phyloP scores from a whole-genome alignment of 495 filamentous ascomycete genomes.

The Saxispiralis lemnorum region DNA sequence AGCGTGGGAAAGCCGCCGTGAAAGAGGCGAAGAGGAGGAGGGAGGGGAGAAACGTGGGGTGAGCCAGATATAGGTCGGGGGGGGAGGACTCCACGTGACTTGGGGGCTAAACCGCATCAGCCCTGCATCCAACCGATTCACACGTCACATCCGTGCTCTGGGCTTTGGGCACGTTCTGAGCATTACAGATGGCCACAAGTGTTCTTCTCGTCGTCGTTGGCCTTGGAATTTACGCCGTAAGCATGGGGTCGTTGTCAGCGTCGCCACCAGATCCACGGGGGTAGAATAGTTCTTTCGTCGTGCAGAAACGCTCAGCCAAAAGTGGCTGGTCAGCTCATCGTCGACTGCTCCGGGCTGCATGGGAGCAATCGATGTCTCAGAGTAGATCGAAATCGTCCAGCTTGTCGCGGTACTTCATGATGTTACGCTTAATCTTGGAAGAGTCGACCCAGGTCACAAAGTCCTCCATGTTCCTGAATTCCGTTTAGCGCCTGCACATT shows the following conservation, averaged over 20 bases:
- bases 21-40: neutral
- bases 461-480: slow-evolving; percentile 64
- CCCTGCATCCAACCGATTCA: neutral
- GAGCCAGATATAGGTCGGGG: neutral
- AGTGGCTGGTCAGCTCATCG: neutral
- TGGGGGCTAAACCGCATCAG: neutral
- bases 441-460: slow-evolving; percentile 93
- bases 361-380: slow-evolving; percentile 19
- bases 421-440: slow-evolving; percentile 90
- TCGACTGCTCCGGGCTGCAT: neutral
- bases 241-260: no score
- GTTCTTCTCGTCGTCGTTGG: no score
- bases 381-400: slow-evolving; percentile 92
- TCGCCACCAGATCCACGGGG: no score
- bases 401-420: slow-evolving; percentile 84
- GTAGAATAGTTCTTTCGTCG: no score
- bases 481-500: slow-evolving; percentile 21
- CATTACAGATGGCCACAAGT: no score
- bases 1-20: neutral
- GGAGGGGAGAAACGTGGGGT: neutral
- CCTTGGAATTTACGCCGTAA: no score
- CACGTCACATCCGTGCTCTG: neutral
- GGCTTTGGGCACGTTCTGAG: neutral
- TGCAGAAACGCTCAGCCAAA: neutral
- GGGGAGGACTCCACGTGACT: slow-evolving; percentile 1